These are phyloP conservation scores for Knufia petricola DNA, from an alignment of 2,329 filamentous ascomycete genomes.

Conservation along the genomic window DNA sequence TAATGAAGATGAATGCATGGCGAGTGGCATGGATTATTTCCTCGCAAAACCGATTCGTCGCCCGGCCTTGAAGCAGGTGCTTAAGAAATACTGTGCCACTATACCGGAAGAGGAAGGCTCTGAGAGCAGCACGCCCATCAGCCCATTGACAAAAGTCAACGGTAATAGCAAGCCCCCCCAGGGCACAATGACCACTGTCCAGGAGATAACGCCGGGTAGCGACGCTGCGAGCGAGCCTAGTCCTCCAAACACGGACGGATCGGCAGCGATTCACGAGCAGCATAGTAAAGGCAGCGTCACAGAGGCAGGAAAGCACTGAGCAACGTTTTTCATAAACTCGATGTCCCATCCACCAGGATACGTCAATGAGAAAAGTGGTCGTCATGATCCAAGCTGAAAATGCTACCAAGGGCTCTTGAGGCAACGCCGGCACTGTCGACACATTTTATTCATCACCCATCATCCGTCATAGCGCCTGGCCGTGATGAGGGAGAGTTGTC, in stretches of 20 bases:
- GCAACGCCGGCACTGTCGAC: no score
- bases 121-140: not conserved
- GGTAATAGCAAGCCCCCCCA: not conserved
- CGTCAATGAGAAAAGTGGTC: no score
- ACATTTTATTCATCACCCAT: no score
- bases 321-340: no score
- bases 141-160: not conserved
- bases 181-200: not conserved
- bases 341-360: no score
- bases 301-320: no score
- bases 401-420: no score
- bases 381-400: no score
- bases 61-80: conserved; percentile 75
- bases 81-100: conserved; percentile 70
- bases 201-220: not conserved
- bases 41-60: conserved; percentile 65
- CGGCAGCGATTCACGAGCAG: not conserved
- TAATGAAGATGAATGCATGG: conserved; percentile 77
- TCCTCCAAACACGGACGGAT: not conserved
- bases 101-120: conserved; percentile 59
- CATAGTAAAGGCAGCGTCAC: not conserved
- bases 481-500: no score
- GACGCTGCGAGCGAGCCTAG: not conserved
- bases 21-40: conserved; percentile 88
- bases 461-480: no score